Base-by-base conservation (phyloP, 2,329 filamentous ascomycete genomes). In the Tolypocladium album region DNA sequence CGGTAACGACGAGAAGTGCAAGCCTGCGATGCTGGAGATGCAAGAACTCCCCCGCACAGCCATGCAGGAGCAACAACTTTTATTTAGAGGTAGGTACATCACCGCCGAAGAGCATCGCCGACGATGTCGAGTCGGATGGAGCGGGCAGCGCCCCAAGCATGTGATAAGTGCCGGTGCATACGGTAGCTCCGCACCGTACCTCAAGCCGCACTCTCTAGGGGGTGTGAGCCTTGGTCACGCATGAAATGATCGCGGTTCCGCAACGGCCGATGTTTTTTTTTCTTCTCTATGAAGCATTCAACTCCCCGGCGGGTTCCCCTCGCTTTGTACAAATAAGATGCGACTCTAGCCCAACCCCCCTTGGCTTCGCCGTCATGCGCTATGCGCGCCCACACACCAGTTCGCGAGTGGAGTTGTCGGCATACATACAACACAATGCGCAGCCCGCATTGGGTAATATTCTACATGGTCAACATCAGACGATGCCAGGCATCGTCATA, bases 381-480 rank as follows among this genome's bases (percentile, higher is more conserved):
- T 4, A n/a, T n/a, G 50, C 31, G 17, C 55, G 13, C 55, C 55
- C 22, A 20, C 24, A 3, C 24, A 42, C 39, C 22, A 57, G 27
- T 45, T 45, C 38, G 24, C 55, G 55, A 57, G 55, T 45, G 27
- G 55, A 57, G 55, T 57, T 57, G 55, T 57, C 55, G 17, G 55
- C 55, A 34, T n/a, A 56, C 36, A 55, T 43, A 45, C n/a, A 11
- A 42, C 20, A 27, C 7, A 20, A 1, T 43, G 45, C 24, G 40
- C 55, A 57, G 17, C 24, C 55, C 31, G 31, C 50, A 12, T n/a
- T 8, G 50, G 11, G 22, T 4, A 22, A 36, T 55, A 17, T 55
- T 43, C 8, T 45, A 57, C 55, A 57, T 36, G 9, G 12, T 8
- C 31, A 13, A 38, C 8, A 15, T 22, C 20, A 11, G 12, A 34